These are phyloP conservation scores for Cyclanthera cordifolia DNA, from an alignment of 306 rosid species.

Conservation along the genomic window DNA sequence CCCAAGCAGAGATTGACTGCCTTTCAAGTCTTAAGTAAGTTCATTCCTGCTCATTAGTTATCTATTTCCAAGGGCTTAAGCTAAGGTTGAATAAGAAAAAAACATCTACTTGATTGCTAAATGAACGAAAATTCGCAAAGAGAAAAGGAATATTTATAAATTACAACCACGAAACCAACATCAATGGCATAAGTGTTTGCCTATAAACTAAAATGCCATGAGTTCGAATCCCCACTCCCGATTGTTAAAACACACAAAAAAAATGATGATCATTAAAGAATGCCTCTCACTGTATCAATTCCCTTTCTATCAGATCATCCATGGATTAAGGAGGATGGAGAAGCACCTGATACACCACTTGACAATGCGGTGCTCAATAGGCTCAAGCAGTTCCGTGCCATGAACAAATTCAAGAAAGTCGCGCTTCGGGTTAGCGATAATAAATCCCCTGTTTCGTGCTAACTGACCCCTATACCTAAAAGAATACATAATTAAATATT, in stretches of 20 bases:
- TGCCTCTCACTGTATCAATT: background rate
- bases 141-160: background rate
- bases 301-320: conserved; percentile 12
- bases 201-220: no score
- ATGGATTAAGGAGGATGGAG: conserved; percentile 98
- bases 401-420: conserved; percentile 94
- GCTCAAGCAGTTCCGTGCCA: conserved; percentile 95
- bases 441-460: background rate
- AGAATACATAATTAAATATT: background rate
- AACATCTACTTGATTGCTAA: background rate
- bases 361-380: conserved; percentile 86
- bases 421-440: conserved; percentile 58
- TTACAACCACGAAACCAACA: background rate
- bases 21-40: conserved; percentile 74
- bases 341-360: conserved; percentile 91
- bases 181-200: no score
- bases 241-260: conserved; percentile 9
- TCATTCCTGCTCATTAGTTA: background rate
- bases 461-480: background rate
- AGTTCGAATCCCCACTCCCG: no score
- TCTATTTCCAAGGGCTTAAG: background rate
- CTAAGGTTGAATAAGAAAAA: background rate
- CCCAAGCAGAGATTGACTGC: conserved; percentile 80
- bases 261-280: conserved; percentile 4
- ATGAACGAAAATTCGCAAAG: background rate